Conservation (phyloP, 2,329 filamentous ascomycete species). For the Alternaria alternata region DNA sequence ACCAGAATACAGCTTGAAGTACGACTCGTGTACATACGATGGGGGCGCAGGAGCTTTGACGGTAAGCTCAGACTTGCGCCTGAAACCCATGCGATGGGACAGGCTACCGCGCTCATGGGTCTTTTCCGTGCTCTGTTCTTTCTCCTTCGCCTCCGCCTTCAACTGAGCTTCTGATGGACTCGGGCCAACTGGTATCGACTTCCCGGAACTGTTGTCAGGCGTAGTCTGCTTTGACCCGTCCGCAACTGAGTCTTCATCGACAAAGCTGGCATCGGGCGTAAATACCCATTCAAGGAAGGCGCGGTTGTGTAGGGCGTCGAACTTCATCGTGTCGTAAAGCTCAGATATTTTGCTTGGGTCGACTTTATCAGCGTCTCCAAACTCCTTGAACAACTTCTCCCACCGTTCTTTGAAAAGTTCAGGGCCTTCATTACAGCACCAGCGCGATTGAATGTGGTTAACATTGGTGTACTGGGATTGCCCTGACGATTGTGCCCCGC, state of each 20-base stretch:
- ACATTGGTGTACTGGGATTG: conserved; percentile 48
- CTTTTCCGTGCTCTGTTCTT: conserved; percentile 53
- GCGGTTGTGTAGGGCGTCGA: conserved; percentile 95
- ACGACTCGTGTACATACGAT: conserved; percentile 63
- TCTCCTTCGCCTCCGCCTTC: conserved; percentile 41
- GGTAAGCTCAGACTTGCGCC: conserved; percentile 58
- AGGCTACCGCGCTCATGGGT: conserved; percentile 47
- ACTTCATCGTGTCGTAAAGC: conserved; percentile 99
- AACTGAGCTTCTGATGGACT: conserved; percentile 46
- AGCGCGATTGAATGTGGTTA: conserved; percentile 78
- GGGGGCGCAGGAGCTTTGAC: conserved; percentile 34
- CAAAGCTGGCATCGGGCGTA: conserved; percentile 80
- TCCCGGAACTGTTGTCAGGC: conserved; percentile 35
- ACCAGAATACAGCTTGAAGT: conserved; percentile 90
- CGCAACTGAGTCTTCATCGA: conserved; percentile 66
- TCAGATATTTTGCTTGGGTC: conserved; percentile 99
- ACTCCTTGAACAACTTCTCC: conserved; percentile 98
- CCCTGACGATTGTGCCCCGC: conserved; percentile 47
- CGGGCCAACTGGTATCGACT: conserved; percentile 32
- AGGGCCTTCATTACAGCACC: conserved; percentile 96
- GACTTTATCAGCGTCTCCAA: conserved; percentile 95
- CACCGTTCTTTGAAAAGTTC: conserved; percentile 95
- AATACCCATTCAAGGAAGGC: conserved; percentile 98
- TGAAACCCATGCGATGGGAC: conserved; percentile 61
- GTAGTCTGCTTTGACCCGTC: conserved; percentile 45